Percentiles rank a stretch among this genome's conserved stretches.
phyloP scores from a whole-genome alignment of 257 asterid genomes.

The Jasminum sambac region DNA sequence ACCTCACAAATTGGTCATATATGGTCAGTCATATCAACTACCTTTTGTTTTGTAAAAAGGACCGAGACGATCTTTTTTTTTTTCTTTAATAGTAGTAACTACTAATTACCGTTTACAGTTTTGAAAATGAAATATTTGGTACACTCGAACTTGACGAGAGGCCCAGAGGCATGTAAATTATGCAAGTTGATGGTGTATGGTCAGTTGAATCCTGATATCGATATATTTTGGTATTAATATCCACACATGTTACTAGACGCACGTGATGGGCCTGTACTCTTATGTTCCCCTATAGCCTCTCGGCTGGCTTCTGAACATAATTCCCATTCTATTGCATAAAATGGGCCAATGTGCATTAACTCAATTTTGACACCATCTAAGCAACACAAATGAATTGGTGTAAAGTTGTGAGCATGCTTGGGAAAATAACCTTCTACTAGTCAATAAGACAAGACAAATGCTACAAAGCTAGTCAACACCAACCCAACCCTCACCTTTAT shows the following conservation, averaged over 20 bases:
- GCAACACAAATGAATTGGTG: background rate
- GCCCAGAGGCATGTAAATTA: too few relatives aligned
- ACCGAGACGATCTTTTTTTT: too few relatives aligned
- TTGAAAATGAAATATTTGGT: too few relatives aligned
- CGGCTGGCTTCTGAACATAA: constrained; percentile 44
- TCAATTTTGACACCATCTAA: constrained; percentile 41
- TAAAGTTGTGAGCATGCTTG: constrained; percentile 11
- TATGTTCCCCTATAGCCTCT: constrained; percentile 40
- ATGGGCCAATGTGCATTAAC: constrained; percentile 54
- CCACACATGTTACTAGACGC: constrained; percentile 50
- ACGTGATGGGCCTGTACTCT: constrained; percentile 53
- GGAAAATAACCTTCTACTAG: constrained; percentile 1
- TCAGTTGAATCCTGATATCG: background rate
- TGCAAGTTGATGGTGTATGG: too few relatives aligned
- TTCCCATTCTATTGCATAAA: constrained; percentile 35
- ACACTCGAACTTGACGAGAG: too few relatives aligned
- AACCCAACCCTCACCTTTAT: constrained; percentile 16
- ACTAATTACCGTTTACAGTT: too few relatives aligned
- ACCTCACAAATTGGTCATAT: background rate
- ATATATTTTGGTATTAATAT: constrained; percentile 20
- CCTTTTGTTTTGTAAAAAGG: too few relatives aligned
- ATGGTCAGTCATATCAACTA: background rate
- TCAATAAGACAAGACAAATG: constrained; percentile 35
- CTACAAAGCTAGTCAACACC: constrained; percentile 10
- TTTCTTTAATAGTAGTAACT: too few relatives aligned